phyloP scores from a whole-genome alignment of 2,329 filamentous ascomycete species.

The Fusarium oligoseptatum region DNA sequence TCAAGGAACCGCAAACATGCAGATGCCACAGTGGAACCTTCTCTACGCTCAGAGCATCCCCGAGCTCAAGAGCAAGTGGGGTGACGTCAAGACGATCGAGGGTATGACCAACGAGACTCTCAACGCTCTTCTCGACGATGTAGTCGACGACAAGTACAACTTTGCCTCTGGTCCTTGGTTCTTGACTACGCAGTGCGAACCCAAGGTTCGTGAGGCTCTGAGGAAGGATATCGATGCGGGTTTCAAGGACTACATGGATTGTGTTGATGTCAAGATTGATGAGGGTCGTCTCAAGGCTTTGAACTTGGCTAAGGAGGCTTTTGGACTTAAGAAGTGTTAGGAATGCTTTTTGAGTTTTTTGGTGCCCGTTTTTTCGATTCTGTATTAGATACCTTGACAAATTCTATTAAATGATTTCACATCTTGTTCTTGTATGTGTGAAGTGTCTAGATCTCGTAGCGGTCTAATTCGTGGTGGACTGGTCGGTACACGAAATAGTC shows the following conservation, averaged over 20 bases:
- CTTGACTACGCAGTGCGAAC: conserved; percentile 58
- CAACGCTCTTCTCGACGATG: conserved; percentile 58
- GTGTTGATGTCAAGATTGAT: conserved; percentile 56
- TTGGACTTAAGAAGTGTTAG: conserved; percentile 50
- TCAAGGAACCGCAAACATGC: conserved; percentile 77
- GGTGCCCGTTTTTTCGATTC: background rate
- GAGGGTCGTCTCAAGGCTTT: conserved; percentile 57
- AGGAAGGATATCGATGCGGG: conserved; percentile 55
- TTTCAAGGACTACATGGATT: conserved; percentile 62
- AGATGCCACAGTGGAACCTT: conserved; percentile 60
- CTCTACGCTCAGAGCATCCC: conserved; percentile 61
- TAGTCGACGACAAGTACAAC: conserved; percentile 64
- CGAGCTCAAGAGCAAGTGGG: conserved; percentile 52
- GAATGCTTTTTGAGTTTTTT: background rate
- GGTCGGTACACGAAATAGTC: conserved; percentile 67
- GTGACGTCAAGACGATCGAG: conserved; percentile 46
- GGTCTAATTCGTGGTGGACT: conserved; percentile 60
- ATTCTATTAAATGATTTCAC: background rate
- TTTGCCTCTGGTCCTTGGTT: conserved; percentile 68
- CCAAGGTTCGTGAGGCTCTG: conserved; percentile 51
- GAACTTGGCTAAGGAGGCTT: conserved; percentile 61
- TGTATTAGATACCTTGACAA: conserved; percentile 2
- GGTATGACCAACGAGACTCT: conserved; percentile 49
- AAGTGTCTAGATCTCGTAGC: conserved; percentile 56
- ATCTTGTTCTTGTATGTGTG: background rate